Evolutionary conservation across 805 yeast genomes (phyloP).

Genomic region (Yamadazyma akitaensis): DNA sequence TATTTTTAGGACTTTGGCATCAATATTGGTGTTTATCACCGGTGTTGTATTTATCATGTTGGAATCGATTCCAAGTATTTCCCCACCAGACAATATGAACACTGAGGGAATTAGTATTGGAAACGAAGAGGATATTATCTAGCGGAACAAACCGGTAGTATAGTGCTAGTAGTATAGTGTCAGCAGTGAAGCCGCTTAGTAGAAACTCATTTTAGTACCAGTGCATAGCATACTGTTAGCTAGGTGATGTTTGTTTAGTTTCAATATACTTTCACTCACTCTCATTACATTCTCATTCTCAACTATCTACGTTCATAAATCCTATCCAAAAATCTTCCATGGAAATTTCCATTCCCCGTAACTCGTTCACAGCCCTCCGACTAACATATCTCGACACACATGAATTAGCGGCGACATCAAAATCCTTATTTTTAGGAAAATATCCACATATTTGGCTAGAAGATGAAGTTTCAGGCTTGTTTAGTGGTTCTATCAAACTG

Average conservation of each 20-base stretch:
- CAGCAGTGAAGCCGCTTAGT: too few species aligned
- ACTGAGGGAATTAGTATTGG: conserved; percentile 40
- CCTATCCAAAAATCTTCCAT: neutral
- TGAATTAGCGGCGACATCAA: conserved; percentile 48
- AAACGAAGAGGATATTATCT: conserved; percentile 39
- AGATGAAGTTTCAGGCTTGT: conserved; percentile 28
- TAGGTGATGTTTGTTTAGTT: too few species aligned
- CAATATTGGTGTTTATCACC: conserved; percentile 52
- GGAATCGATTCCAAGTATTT: conserved; percentile 70
- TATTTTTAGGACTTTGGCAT: conserved; percentile 54
- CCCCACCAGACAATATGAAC: conserved; percentile 80
- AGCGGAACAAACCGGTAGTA: neutral
- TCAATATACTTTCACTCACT: neutral
- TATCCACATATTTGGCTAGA: conserved; percentile 56
- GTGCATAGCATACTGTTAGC: too few species aligned
- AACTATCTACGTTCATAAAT: neutral
- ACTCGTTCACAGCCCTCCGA: conserved; percentile 61
- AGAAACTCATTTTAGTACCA: too few species aligned
- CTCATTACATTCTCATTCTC: too few species aligned
- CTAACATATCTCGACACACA: conserved; percentile 49
- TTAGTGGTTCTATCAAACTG: conserved; percentile 14
- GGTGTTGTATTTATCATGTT: conserved; percentile 60
- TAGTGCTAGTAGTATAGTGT: too few species aligned
- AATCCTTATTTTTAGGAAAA: conserved; percentile 51
- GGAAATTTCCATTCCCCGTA: conserved; percentile 37